Evolutionary conservation across 2,329 filamentous ascomycete species (phyloP).

Genomic region (Cercospora zeae-maydis): DNA sequence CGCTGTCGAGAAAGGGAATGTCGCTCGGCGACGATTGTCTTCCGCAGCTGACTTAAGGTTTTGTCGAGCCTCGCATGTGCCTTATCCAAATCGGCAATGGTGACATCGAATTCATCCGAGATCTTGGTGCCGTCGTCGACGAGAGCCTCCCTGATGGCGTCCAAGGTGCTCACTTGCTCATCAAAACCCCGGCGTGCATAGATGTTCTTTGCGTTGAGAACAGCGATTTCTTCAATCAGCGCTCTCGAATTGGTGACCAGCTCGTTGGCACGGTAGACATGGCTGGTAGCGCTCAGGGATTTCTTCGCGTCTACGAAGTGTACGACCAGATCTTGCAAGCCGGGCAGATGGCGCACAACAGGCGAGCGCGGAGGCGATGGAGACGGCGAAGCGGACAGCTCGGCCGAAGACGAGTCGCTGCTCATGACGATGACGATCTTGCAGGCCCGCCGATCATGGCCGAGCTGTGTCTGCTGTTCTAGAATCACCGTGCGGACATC

Average conservation of each 20-base stretch:
- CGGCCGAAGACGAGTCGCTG: slow-evolving; percentile 2
- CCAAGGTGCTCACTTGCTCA: slow-evolving; percentile 44
- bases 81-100: slow-evolving; percentile 53
- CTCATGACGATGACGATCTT: neutral
- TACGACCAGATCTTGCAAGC: slow-evolving; percentile 73
- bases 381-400: slow-evolving; percentile 18
- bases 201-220: slow-evolving; percentile 56
- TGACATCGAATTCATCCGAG: slow-evolving; percentile 44
- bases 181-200: slow-evolving; percentile 43
- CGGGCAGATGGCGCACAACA: slow-evolving; percentile 41
- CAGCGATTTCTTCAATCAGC: slow-evolving; percentile 73
- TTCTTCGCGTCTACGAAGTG: slow-evolving; percentile 85
- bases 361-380: slow-evolving; percentile 42
- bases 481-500: neutral
- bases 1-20: slow-evolving; percentile 53
- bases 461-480: neutral
- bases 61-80: slow-evolving; percentile 62
- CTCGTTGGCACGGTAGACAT: slow-evolving; percentile 79
- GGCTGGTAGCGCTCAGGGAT: slow-evolving; percentile 76
- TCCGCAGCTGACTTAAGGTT: slow-evolving; percentile 63
- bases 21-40: slow-evolving; percentile 60
- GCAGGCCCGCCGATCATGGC: neutral
- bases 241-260: slow-evolving; percentile 72
- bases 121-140: slow-evolving; percentile 42
- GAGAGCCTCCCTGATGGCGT: slow-evolving; percentile 44